These are phyloP conservation scores for Ophiostoma novo-ulmi DNA, from an alignment of 2,329 filamentous ascomycete genomes.

Conservation along the genomic window DNA sequence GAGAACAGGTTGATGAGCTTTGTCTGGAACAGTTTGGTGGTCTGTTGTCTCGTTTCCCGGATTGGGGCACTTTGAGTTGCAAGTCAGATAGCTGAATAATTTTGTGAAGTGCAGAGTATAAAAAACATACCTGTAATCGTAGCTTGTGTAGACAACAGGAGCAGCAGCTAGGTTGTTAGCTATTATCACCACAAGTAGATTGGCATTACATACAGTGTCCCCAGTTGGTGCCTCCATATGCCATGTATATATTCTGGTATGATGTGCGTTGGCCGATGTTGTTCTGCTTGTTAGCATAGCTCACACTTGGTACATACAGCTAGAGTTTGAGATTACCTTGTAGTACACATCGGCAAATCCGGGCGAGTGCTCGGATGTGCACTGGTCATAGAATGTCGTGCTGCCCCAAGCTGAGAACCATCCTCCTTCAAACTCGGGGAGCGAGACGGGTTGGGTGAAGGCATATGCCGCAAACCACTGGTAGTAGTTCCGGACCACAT, in stretches of 20 bases:
- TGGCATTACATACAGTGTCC: constrained; percentile 43
- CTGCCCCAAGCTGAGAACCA: constrained; percentile 62
- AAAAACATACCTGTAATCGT: constrained; percentile 35
- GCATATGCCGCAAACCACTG: constrained; percentile 55
- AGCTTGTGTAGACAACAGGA: constrained; percentile 46
- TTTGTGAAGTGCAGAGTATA: neutral
- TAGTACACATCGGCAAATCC: constrained; percentile 53
- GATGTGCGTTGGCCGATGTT: constrained; percentile 48
- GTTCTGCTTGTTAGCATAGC: constrained; percentile 32
- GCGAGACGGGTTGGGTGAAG: constrained; percentile 47
- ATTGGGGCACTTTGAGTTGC: constrained; percentile 40
- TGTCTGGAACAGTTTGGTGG: constrained; percentile 49
- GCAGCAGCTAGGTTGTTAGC: constrained; percentile 34
- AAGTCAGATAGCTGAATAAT: neutral
- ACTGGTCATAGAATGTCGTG: constrained; percentile 46
- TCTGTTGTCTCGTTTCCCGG: constrained; percentile 49
- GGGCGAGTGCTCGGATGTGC: constrained; percentile 41
- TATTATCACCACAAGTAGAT: neutral
- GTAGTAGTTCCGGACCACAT: constrained; percentile 48
- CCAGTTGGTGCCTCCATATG: constrained; percentile 77
- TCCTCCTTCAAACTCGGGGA: constrained; percentile 58
- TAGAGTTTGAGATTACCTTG: constrained; percentile 32
- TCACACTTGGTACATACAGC: no score
- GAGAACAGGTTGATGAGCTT: constrained; percentile 53
- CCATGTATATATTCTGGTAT: constrained; percentile 40